A percentile compares a stretch with the other conserved stretches of the same genome.
Conservation (phyloP, 108 stramenopile genomes). For the Nitzschia sp. region DNA sequence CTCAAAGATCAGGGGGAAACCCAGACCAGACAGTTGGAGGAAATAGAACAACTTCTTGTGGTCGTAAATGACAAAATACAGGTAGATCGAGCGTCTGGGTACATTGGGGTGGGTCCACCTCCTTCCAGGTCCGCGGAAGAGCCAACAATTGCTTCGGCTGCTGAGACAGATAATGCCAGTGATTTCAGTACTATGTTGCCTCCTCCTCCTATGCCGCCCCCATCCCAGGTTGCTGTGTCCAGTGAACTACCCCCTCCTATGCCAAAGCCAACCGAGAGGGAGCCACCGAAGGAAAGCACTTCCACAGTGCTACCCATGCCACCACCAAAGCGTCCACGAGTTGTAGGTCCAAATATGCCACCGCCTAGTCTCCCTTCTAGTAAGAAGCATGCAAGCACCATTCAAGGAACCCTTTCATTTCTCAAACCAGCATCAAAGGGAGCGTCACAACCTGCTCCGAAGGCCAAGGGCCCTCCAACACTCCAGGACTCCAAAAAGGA, state of each 20-base stretch:
- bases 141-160: no score
- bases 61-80: constrained; percentile 63
- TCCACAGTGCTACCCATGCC: constrained; percentile 13
- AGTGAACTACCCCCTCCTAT: constrained; percentile 14
- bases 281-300: not conserved
- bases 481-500: constrained; percentile 53
- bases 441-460: not conserved
- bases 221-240: not conserved
- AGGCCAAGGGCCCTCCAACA: not conserved
- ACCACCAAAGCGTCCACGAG: constrained; percentile 27
- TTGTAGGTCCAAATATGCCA: constrained; percentile 26
- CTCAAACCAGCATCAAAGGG: constrained; percentile 5
- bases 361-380: not conserved
- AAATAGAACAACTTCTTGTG: constrained; percentile 47
- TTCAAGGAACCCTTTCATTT: constrained; percentile 29
- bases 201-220: not conserved
- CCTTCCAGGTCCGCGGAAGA: no score
- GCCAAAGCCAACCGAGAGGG: not conserved
- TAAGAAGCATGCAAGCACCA: not conserved
- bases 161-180: no score
- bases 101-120: constrained; percentile 46
- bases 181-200: not conserved
- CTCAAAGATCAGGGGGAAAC: constrained; percentile 7
- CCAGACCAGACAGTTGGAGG: constrained; percentile 33
- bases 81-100: constrained; percentile 42